Evolutionary conservation across 495 filamentous ascomycete species (phyloP).

Genomic region (Staphylotrichum tortipilum): DNA sequence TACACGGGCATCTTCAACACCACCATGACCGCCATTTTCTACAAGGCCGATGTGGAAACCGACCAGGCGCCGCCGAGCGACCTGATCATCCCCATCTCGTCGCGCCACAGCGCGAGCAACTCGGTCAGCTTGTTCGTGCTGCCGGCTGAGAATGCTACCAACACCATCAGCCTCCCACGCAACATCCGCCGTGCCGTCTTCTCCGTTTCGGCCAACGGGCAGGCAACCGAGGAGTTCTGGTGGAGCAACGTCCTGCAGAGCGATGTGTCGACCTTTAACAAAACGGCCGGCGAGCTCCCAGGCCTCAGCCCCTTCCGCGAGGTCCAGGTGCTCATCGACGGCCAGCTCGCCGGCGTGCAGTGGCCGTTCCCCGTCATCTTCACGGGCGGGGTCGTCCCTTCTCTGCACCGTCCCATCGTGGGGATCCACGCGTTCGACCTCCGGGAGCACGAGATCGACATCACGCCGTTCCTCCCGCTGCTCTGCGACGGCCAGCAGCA

Average conservation of each 20-base stretch:
- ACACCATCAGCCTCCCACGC: constrained; percentile 49
- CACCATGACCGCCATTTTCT: constrained; percentile 74
- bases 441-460: constrained; percentile 73
- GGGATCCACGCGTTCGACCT: constrained; percentile 81
- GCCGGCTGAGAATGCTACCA: constrained; percentile 55
- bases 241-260: constrained; percentile 70
- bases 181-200: constrained; percentile 64
- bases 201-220: constrained; percentile 68
- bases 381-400: constrained; percentile 76
- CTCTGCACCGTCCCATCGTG: constrained; percentile 76
- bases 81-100: constrained; percentile 69
- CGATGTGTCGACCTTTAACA: constrained; percentile 53
- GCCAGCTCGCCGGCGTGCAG: constrained; percentile 62
- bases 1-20: constrained; percentile 78
- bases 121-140: constrained; percentile 59
- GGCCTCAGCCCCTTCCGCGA: constrained; percentile 76
- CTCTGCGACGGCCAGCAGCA: constrained; percentile 58
- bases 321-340: constrained; percentile 72
- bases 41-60: constrained; percentile 36
- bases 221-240: constrained; percentile 81
- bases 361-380: constrained; percentile 88
- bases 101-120: constrained; percentile 42
- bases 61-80: constrained; percentile 47
- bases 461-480: constrained; percentile 65
- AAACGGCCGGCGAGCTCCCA: constrained; percentile 48